A percentile compares a stretch with the other conserved stretches of the same genome.
These are phyloP conservation scores for Grosmannia penicillata DNA, from an alignment of 2,329 filamentous ascomycete genomes.

Conservation along the genomic window DNA sequence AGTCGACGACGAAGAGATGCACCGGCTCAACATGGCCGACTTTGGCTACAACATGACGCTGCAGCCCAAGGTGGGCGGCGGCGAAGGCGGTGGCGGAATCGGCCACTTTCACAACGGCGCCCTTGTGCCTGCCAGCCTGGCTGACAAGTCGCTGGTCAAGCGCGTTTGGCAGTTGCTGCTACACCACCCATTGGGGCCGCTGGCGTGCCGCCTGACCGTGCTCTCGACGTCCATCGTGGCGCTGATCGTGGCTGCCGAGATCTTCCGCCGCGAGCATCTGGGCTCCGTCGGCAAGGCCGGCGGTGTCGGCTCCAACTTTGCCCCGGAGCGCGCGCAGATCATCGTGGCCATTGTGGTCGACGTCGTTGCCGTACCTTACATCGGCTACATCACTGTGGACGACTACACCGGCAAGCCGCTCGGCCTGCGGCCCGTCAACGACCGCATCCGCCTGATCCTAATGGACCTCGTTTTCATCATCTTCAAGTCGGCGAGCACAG, in stretches of 20 bases:
- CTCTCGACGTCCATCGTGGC: slow-evolving; percentile 72
- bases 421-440: slow-evolving; percentile 66
- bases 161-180: slow-evolving; percentile 55
- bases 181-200: slow-evolving; percentile 70
- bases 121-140: slow-evolving; percentile 1
- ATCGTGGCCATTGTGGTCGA: slow-evolving; percentile 85
- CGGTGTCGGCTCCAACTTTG: slow-evolving; percentile 19
- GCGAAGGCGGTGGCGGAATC: slow-evolving; percentile 26
- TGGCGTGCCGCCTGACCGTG: slow-evolving; percentile 69
- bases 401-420: slow-evolving; percentile 92
- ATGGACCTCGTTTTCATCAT: slow-evolving; percentile 94
- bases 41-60: slow-evolving; percentile 24
- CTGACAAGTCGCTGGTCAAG: slow-evolving; percentile 23
- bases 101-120: slow-evolving; percentile 1
- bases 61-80: slow-evolving; percentile 5
- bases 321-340: slow-evolving; percentile 54
- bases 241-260: slow-evolving; percentile 61
- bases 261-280: slow-evolving; percentile 46
- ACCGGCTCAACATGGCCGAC: slow-evolving; percentile 27
- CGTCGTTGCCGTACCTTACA: slow-evolving; percentile 75
- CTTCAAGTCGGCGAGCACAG: slow-evolving; percentile 87
- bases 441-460: slow-evolving; percentile 80
- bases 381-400: slow-evolving; percentile 87
- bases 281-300: background rate
- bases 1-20: slow-evolving; percentile 28